A percentile compares a stretch with the other conserved stretches of the same genome.
Conservation (phyloP, 169 alveolate species). For the Plasmodium billcollinsi region DNA sequence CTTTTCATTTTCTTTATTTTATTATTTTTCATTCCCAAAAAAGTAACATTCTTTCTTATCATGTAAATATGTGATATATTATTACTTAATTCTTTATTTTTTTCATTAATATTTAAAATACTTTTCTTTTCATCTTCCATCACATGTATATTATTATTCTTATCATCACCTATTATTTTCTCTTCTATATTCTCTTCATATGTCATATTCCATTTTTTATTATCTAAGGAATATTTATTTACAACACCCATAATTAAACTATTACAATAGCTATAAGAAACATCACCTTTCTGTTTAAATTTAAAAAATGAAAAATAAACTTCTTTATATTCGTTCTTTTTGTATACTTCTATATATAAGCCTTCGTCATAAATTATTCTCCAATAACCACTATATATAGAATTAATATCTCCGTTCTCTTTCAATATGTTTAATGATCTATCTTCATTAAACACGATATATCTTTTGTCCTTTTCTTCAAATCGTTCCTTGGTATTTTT, state of each 20-base stretch:
- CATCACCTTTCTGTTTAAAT: constrained; percentile 10
- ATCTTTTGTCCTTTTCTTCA: constrained; percentile 20
- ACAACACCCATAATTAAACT: constrained; percentile 51
- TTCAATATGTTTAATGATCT: constrained; percentile 35
- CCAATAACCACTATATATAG: constrained; percentile 61
- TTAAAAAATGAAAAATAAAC: constrained; percentile 70
- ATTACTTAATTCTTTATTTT: neutral
- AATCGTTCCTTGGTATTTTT: constrained; percentile 10
- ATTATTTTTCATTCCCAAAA: neutral
- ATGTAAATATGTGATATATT: neutral
- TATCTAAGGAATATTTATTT: constrained; percentile 25
- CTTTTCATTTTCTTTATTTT: neutral
- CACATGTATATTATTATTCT: neutral
- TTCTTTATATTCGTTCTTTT: constrained; percentile 26
- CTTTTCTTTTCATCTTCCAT: neutral
- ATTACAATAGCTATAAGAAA: constrained; percentile 65
- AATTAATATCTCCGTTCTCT: constrained; percentile 14
- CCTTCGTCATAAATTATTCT: constrained; percentile 73
- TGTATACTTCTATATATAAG: constrained; percentile 50
- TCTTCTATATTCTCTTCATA: neutral
- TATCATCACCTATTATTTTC: neutral
- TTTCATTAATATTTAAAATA: neutral
- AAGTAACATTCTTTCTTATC: neutral
- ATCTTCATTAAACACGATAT: constrained; percentile 46
- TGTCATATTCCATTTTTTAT: neutral